These are phyloP conservation scores for Coprinellus aureogranulatus DNA, from an alignment of 768 basidiomycete species.

Conservation along the genomic window DNA sequence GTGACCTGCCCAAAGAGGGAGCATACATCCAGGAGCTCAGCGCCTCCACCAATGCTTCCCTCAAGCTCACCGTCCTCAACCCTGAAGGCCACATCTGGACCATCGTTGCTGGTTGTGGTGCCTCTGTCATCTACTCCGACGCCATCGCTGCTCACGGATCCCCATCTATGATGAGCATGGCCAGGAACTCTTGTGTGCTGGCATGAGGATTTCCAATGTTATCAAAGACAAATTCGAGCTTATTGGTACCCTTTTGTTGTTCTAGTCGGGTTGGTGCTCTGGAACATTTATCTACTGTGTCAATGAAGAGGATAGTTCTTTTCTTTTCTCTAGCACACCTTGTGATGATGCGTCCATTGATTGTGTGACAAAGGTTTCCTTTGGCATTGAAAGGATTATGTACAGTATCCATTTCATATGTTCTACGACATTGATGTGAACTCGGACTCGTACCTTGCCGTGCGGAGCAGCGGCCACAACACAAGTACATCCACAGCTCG, in stretches of 20 bases:
- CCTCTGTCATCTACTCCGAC: slow-evolving; percentile 65
- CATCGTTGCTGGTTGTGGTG: slow-evolving; percentile 98
- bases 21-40: slow-evolving; percentile 99
- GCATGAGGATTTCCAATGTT: slow-evolving; percentile 98
- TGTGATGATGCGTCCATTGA: slow-evolving; percentile 2
- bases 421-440: too few species aligned
- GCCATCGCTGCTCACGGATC: slow-evolving; percentile 90
- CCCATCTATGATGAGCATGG: slow-evolving; percentile 98
- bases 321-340: neutral
- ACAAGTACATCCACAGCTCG: too few species aligned
- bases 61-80: slow-evolving; percentile 97
- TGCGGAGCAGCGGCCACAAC: too few species aligned
- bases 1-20: slow-evolving; percentile 97
- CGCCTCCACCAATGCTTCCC: slow-evolving; percentile 93
- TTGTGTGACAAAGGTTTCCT: too few species aligned
- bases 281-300: too few species aligned
- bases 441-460: too few species aligned
- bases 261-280: too few species aligned
- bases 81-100: slow-evolving; percentile 96
- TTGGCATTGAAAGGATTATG: too few species aligned
- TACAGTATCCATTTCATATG: too few species aligned
- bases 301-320: too few species aligned
- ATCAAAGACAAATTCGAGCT: slow-evolving; percentile 97
- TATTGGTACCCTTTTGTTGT: slow-evolving; percentile 91
- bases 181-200: slow-evolving; percentile 96